phyloP scores from a whole-genome alignment of 345 rosid species.

The Mangifera indica region DNA sequence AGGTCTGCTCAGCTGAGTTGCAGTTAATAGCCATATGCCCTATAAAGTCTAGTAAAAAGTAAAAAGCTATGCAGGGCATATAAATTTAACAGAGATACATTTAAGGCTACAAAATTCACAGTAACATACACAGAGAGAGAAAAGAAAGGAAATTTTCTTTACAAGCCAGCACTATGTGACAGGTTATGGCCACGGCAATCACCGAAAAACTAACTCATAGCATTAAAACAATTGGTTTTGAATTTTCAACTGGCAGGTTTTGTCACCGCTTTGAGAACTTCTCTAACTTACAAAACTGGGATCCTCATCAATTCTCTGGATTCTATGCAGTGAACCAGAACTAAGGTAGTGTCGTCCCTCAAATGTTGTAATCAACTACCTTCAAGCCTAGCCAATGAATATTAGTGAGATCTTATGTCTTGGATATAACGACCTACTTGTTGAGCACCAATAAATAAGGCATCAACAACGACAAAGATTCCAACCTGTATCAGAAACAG shows the following conservation, averaged over 20 bases:
- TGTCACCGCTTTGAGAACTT: constrained; percentile 26
- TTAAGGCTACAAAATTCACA: neutral
- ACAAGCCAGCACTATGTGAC: neutral
- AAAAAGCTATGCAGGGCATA: neutral
- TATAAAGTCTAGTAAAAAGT: neutral
- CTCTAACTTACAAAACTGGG: constrained; percentile 29
- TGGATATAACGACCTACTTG: constrained; percentile 68
- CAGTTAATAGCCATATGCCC: neutral
- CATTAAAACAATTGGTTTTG: neutral
- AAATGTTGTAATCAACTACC: constrained; percentile 13
- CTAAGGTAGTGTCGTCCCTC: constrained; percentile 4
- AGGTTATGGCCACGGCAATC: neutral
- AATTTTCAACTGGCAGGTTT: neutral
- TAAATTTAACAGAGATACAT: neutral
- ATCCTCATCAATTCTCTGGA: constrained; percentile 13
- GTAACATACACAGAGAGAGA: neutral
- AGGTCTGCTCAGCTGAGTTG: neutral
- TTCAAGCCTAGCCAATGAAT: constrained; percentile 16
- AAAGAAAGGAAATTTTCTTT: constrained; percentile 5
- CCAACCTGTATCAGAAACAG: constrained; percentile 51
- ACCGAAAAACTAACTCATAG: neutral
- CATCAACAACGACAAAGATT: constrained; percentile 68
- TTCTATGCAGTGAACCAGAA: constrained; percentile 2
- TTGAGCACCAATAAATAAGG: constrained; percentile 72
- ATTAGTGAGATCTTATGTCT: constrained; percentile 64